Conservation (phyloP, 2,329 filamentous ascomycete species). For the Fusarium dimerum region DNA sequence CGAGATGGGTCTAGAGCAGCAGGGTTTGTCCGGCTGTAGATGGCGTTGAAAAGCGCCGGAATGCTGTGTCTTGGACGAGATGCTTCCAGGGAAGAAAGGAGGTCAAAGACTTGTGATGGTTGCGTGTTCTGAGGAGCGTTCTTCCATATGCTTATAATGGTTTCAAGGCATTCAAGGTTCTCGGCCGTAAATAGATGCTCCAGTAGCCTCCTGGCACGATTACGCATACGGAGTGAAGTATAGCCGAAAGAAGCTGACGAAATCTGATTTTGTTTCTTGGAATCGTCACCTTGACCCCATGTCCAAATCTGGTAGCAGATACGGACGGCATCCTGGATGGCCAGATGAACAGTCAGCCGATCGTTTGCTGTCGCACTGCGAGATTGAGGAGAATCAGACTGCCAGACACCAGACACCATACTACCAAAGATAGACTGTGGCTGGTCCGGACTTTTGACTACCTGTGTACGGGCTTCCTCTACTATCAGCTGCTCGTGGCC, state of each 20-base stretch:
- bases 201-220: constrained; percentile 80
- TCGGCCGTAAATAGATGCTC: constrained; percentile 94
- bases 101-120: constrained; percentile 71
- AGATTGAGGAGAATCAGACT: constrained; percentile 73
- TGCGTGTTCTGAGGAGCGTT: constrained; percentile 46
- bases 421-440: constrained; percentile 89
- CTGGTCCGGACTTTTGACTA: constrained; percentile 77
- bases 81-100: constrained; percentile 88
- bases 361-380: constrained; percentile 89
- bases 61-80: constrained; percentile 89
- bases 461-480: constrained; percentile 70
- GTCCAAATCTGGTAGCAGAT: constrained; percentile 95
- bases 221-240: constrained; percentile 87
- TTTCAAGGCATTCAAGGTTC: constrained; percentile 90
- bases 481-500: constrained; percentile 80
- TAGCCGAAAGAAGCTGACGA: constrained; percentile 85
- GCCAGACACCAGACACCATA: constrained; percentile 90
- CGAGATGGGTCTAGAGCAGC: constrained; percentile 73
- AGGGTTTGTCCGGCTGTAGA: constrained; percentile 92
- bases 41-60: constrained; percentile 91
- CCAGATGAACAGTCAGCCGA: constrained; percentile 88
- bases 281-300: constrained; percentile 73
- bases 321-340: constrained; percentile 92
- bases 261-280: constrained; percentile 59
- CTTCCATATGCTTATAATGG: constrained; percentile 83